A percentile compares a stretch with the other conserved stretches of the same genome.
phyloP scores from a whole-genome alignment of 73 alveolate species.

The Symbiodinium natans region DNA sequence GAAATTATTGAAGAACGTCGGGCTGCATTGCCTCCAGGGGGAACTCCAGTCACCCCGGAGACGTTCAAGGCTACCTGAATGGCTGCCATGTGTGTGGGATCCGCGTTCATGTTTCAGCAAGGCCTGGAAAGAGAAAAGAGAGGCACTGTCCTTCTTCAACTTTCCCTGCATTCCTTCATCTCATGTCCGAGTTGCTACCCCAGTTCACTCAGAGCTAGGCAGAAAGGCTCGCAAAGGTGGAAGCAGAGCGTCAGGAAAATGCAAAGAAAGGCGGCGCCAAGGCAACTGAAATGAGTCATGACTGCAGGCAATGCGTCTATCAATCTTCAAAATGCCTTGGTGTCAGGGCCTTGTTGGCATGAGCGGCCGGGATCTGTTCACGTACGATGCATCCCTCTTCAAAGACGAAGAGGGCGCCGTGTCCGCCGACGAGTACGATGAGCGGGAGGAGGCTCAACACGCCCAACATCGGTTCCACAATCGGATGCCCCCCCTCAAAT shows the following conservation, averaged over 20 bases:
- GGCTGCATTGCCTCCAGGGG: conserved; percentile 92
- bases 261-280: conserved; percentile 35
- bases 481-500: neutral
- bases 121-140: conserved; percentile 37
- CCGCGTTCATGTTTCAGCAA: too few species aligned
- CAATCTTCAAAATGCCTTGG: too few species aligned
- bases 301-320: neutral
- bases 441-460: conserved; percentile 24
- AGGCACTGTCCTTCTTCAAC: neutral
- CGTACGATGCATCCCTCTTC: conserved; percentile 91
- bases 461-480: too few species aligned
- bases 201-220: neutral
- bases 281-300: neutral
- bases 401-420: conserved; percentile 92
- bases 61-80: conserved; percentile 50
- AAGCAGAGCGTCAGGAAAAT: conserved; percentile 47
- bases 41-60: conserved; percentile 85
- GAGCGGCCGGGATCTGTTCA: conserved; percentile 93
- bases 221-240: conserved; percentile 25
- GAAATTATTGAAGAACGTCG: conserved; percentile 5
- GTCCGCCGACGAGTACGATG: conserved; percentile 15
- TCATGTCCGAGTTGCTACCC: neutral
- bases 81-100: too few species aligned
- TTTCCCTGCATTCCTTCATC: neutral
- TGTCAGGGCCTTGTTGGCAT: conserved; percentile 46